Evolutionary conservation across 768 basidiomycete genomes (phyloP).

Genomic region (Gelatoporia subvermispora): DNA sequence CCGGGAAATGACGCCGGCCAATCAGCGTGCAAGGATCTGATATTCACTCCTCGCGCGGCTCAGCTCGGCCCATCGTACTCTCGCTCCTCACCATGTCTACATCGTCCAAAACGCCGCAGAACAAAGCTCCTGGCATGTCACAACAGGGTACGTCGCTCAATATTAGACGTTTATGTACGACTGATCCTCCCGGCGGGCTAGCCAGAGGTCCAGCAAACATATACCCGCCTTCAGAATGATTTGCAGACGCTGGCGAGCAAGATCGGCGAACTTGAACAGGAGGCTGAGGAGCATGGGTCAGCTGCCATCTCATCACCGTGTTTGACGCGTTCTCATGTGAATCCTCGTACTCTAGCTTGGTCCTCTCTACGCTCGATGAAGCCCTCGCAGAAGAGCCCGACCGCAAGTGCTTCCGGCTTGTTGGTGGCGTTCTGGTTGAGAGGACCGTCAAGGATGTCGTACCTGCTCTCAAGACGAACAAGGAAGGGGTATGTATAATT

Average conservation of each 20-base stretch:
- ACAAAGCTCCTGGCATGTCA: constrained; percentile 53
- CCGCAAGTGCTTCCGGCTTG: constrained; percentile 93
- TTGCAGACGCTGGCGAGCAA: constrained; percentile 89
- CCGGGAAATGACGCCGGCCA: constrained; percentile 33
- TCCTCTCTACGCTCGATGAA: constrained; percentile 83
- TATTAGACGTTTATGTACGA: background rate
- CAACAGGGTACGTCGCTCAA: constrained; percentile 59
- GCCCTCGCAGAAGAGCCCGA: constrained; percentile 76
- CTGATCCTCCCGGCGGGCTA: constrained; percentile 18
- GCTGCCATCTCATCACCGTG: background rate
- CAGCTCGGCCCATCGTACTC: too few relatives aligned
- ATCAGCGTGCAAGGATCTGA: constrained; percentile 35
- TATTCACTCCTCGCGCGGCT: constrained; percentile 4
- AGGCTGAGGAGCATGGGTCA: constrained; percentile 92
- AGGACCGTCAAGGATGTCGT: constrained; percentile 93
- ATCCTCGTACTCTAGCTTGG: constrained; percentile 58
- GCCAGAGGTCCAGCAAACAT: constrained; percentile 83
- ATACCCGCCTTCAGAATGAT: constrained; percentile 79
- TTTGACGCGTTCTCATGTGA: background rate
- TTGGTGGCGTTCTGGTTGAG: constrained; percentile 94
- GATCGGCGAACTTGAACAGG: constrained; percentile 93
- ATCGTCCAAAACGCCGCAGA: constrained; percentile 31
- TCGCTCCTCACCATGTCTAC: constrained; percentile 50
- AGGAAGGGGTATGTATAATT: constrained; percentile 65
- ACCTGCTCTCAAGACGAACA: constrained; percentile 85